These are phyloP conservation scores for Chondrus crispus DNA, from an alignment of 23 red algal species.

Conservation along the genomic window DNA sequence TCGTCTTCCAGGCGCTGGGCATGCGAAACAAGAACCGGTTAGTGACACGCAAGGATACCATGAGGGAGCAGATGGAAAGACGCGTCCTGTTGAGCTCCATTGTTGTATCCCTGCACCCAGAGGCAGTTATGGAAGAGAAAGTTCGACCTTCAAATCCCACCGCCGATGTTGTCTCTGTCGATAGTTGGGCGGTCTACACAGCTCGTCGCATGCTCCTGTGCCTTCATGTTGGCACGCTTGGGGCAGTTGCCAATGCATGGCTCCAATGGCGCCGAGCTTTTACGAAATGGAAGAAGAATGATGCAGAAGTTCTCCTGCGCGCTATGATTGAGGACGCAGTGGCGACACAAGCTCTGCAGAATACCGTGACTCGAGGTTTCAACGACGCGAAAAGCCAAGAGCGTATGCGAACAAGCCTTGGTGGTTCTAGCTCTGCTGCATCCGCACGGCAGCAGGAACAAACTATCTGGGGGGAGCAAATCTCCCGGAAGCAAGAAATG, in stretches of 20 bases:
- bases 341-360: constrained; percentile 28
- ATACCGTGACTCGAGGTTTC: constrained; percentile 23
- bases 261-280: constrained; percentile 36
- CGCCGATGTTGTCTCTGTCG: background rate
- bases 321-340: constrained; percentile 57
- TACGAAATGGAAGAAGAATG: constrained; percentile 38
- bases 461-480: constrained; percentile 21
- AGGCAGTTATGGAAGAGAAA: constrained; percentile 16
- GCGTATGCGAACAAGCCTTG: background rate
- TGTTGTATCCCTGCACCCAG: constrained; percentile 38
- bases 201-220: constrained; percentile 43
- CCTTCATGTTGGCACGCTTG: constrained; percentile 18
- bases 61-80: background rate
- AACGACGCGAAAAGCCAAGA: background rate
- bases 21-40: background rate
- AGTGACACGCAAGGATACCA: background rate
- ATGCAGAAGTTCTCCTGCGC: background rate
- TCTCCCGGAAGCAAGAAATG: constrained; percentile 25
- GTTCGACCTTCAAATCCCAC: too few species aligned
- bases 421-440: background rate
- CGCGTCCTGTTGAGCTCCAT: constrained; percentile 26
- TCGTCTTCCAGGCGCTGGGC: constrained; percentile 28
- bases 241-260: constrained; percentile 27
- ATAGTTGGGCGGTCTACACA: background rate
- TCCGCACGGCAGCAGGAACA: constrained; percentile 9